Percentiles rank a stretch among this genome's conserved stretches.
phyloP scores from a whole-genome alignment of 257 asterid species.

The Salvia miltiorrhiza region DNA sequence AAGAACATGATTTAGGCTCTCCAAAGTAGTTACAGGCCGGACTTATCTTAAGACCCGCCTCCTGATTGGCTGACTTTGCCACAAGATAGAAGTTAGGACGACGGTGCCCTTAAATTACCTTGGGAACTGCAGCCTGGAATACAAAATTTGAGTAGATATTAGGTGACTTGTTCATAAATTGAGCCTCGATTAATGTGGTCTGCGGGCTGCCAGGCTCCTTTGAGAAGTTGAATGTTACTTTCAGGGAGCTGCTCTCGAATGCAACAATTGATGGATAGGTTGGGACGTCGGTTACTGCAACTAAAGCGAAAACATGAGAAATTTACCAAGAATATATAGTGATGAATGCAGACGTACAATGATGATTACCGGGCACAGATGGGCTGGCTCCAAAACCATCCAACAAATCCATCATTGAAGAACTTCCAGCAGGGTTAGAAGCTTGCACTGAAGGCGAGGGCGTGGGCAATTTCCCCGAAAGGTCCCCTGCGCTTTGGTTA shows the following conservation, averaged over 20 bases:
- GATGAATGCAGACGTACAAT: background rate
- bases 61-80: background rate
- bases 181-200: conserved; percentile 64
- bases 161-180: conserved; percentile 63
- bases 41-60: background rate
- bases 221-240: conserved; percentile 68
- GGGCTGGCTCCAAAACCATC: conserved; percentile 56
- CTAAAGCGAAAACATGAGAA: conserved; percentile 17
- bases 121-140: conserved; percentile 93
- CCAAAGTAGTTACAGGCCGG: background rate
- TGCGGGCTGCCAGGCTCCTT: conserved; percentile 71
- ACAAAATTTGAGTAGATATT: conserved; percentile 57
- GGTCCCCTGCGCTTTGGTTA: conserved; percentile 40
- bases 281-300: conserved; percentile 59
- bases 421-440: conserved; percentile 42
- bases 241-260: conserved; percentile 72
- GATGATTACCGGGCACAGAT: conserved; percentile 42
- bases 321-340: background rate
- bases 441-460: conserved; percentile 39
- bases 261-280: conserved; percentile 67
- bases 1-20: too few species aligned
- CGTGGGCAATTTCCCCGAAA: conserved; percentile 45
- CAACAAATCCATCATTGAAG: conserved; percentile 77
- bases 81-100: background rate
- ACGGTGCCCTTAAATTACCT: conserved; percentile 43